These are phyloP conservation scores for Arabidopsis thaliana DNA, from an alignment of 345 rosid species.

Conservation along the genomic window DNA sequence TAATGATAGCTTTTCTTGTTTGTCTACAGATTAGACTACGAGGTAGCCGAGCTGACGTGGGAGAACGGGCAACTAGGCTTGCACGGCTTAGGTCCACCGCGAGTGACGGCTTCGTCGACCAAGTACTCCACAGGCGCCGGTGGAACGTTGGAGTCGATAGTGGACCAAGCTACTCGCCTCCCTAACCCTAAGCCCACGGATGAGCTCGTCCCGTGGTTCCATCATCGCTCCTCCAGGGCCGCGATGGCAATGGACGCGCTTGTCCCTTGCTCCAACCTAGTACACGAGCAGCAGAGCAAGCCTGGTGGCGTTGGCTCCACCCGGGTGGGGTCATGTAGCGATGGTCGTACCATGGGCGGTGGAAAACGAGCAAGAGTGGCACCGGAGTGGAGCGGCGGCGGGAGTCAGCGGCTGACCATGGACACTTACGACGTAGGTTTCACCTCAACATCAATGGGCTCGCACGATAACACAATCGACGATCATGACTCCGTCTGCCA, in stretches of 20 bases:
- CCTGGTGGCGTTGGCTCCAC: slow-evolving; percentile 56
- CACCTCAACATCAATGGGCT: slow-evolving; percentile 53
- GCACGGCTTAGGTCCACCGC: slow-evolving; percentile 78
- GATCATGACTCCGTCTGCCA: slow-evolving; percentile 84
- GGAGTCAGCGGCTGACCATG: slow-evolving; percentile 62
- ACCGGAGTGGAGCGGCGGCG: slow-evolving; percentile 70
- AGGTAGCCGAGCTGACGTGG: slow-evolving; percentile 97
- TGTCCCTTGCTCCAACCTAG: slow-evolving; percentile 61
- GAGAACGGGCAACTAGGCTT: slow-evolving; percentile 85
- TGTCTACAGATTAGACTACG: slow-evolving; percentile 64
- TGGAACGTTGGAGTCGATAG: slow-evolving; percentile 91
- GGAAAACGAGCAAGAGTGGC: slow-evolving; percentile 55
- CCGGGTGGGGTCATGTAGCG: slow-evolving; percentile 66
- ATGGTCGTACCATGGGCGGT: slow-evolving; percentile 49
- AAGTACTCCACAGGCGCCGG: slow-evolving; percentile 60
- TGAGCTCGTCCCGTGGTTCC: slow-evolving; percentile 64
- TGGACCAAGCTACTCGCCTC: slow-evolving; percentile 78
- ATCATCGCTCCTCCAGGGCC: slow-evolving; percentile 45
- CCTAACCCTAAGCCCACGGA: slow-evolving; percentile 39
- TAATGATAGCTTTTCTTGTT: neutral
- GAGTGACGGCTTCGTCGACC: slow-evolving; percentile 42
- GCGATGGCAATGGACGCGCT: slow-evolving; percentile 70
- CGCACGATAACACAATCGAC: slow-evolving; percentile 52
- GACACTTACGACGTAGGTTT: slow-evolving; percentile 59
- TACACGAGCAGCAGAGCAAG: slow-evolving; percentile 39